Conservation (phyloP, 2,329 filamentous ascomycete genomes). For the Aotearoamyces nothofagi region DNA sequence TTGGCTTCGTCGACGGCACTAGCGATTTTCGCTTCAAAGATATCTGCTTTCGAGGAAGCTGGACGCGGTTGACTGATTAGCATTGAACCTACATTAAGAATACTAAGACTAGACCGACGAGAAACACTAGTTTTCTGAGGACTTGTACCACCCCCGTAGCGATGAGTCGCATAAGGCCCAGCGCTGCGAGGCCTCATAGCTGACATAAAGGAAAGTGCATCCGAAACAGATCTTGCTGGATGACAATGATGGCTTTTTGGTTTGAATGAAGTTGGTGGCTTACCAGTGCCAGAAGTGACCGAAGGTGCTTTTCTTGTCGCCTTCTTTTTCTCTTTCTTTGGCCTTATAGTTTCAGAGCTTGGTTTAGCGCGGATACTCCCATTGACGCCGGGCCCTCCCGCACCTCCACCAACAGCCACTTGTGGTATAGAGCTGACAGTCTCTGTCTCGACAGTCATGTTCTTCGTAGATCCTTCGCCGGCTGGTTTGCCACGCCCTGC, state of each 20-base stretch:
- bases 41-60: constrained; percentile 91
- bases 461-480: constrained; percentile 61
- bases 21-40: constrained; percentile 94
- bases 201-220: too few species aligned
- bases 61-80: constrained; percentile 28
- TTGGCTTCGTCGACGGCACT: constrained; percentile 92
- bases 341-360: constrained; percentile 90
- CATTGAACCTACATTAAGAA: constrained; percentile 25
- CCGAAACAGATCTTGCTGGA: constrained; percentile 23
- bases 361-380: constrained; percentile 73
- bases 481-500: constrained; percentile 48
- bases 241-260: constrained; percentile 26
- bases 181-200: too few species aligned
- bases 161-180: constrained; percentile 10
- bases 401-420: constrained; percentile 53
- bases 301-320: constrained; percentile 56
- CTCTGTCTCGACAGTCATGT: constrained; percentile 97
- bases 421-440: constrained; percentile 86
- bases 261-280: constrained; percentile 25
- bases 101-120: constrained; percentile 23
- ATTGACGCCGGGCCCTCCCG: constrained; percentile 44
- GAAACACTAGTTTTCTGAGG: constrained; percentile 15
- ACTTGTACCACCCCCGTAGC: constrained; percentile 9
- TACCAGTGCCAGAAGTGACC: constrained; percentile 59
- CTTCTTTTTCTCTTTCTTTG: constrained; percentile 86